Base-by-base conservation (phyloP, 495 filamentous ascomycete species). In the Trichoderma parareesei region DNA sequence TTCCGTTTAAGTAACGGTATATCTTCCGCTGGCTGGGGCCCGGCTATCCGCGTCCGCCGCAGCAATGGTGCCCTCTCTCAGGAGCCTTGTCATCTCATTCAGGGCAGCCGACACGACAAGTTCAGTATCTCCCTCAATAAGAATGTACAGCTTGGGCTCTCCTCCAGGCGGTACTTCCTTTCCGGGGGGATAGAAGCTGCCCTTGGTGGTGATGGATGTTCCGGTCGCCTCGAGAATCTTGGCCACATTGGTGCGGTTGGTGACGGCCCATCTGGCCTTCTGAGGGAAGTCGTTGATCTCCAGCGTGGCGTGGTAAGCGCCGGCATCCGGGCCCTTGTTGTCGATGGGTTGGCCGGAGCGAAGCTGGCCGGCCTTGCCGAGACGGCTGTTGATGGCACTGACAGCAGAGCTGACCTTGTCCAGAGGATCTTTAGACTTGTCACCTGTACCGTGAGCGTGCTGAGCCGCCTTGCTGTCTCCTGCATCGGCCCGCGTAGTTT, bases 271-370 rank as follows among this genome's bases (percentile, higher is more conserved):
- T 64, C 94, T 86, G 67, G 95, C 94, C 85, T 98, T 97, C 75
- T 98, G 94, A 38, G 94, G 95, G 75, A 97, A 98, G 77, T 98
- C 94, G 74, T 99, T 99, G 83, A 99, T 98, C 73, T 98, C 95
- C 69, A 99, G 79, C 4, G 93, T 98, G 38, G 94, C 92, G 74
- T 99, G 94, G 85, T 94, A 99, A 13, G 91, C 91, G 38, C 94
- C 94, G 8, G 94, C 94, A 77, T 99, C 94, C 13, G 94, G 94
- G 5, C 94, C 94, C 73, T 97, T 96, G 74, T 99, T 99, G 79
- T 99, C 94, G 71, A 97, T 97, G 18, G 95, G 94, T 60, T 96
- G 91, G 6, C 94, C 95, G 3, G 88, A 88, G 68, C 93, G 87
- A 69, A 97, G 85, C 69, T 92, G 89, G 64, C 91, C 90, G 41